Evolutionary conservation across 495 filamentous ascomycete species (phyloP), one percentile per base, ranked within the genome.

Genomic region (Penicillium alfredii): DNA sequence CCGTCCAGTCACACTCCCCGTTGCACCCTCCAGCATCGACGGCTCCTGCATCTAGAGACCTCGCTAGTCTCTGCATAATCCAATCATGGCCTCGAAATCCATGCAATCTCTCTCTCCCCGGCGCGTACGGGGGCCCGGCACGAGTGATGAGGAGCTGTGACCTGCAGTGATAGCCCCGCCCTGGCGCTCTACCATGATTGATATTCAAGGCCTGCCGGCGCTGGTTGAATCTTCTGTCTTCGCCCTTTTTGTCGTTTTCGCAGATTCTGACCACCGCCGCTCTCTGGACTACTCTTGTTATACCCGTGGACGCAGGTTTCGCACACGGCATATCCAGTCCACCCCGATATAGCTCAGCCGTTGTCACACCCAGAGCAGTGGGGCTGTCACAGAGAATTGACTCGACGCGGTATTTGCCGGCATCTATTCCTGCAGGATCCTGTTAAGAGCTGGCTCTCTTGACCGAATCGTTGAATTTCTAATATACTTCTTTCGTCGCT

Each of bases 381-480:
- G 29, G 30, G 31, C 44, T 24, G 33, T 31, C 35, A 25, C 32
- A 35, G 42, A 35, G 45, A 37, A 30, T 44, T 36, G 32, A 40
- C 48, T 46, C 33, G 11, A 33, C 21, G 10, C 25, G 26, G 21
- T 36, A 23, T 28, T 44, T 24, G 20, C 30, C 15, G 18, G 34
- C 13, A 18, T 28, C 7, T 27, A 24, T 33, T 25, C 6, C 20
- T 15, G 16, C 22, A 30, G 27, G 16, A 10, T 45, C n/a, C 23
- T 30, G 21, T 45, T 38, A 22, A 62, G 61, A 65, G 61, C 61
- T 56, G 63, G 63, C 37, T 60, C 60, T 65, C 58, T 57, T 54
- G 44, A 41, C 29, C 30, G 24, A 24, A 39, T 45, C 21, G 25
- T 35, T 38, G 34, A 45, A 16, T 38, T 39, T 17, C 6, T 20